Evolutionary conservation across 192 early-diverging fungal species (phyloP), one percentile per base, ranked within the genome.

Genomic region (Coemansia sp.): DNA sequence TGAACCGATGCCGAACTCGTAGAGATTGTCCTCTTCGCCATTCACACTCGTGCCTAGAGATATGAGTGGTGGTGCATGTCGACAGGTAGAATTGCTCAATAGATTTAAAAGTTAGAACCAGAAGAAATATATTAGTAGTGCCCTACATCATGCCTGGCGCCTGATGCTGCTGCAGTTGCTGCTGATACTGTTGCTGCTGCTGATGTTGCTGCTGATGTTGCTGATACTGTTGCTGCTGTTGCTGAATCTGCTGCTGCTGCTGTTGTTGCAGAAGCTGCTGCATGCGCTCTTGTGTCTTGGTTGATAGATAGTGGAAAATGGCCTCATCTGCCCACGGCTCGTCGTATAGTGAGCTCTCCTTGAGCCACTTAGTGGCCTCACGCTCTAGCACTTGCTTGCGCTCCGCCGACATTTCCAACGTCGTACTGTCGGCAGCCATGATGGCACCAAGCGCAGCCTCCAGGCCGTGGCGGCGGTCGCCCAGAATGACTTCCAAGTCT

Each of bases 231-330:
- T 57, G 67, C 34, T 58, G 67, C 34, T 70, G 73, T 5, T 64
- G 66, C 72, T 74, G 76, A 33, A 36, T 46, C 16, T 70, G 68
- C 13, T 71, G 68, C 43, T 82, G 79, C 8, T 74, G 71, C 31
- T 77, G 80, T 44, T 76, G 75, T 20, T 76, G 74, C 31, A 82
- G 40, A 34, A 82, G 72, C 80, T 82, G 80, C 69, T 82, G 80
- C 81, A 79, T 78, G 33, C 76, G 72, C 65, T 84, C 81, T 50
- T 79, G 76, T 1, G 76, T 79, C 87, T 90, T 90, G 41, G 91
- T 88, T 2, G 88, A 88, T 40, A 97, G 80, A 78, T 96, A 97
- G 68, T 96, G 93, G 81, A 95, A 95, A 0, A 97, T 87, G 2
- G 95, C 95, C 76, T 97, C 96, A 57, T 93, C 88, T 20, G 95